Evolutionary conservation across 805 yeast genomes (phyloP).

Genomic region (Candida boleticola): DNA sequence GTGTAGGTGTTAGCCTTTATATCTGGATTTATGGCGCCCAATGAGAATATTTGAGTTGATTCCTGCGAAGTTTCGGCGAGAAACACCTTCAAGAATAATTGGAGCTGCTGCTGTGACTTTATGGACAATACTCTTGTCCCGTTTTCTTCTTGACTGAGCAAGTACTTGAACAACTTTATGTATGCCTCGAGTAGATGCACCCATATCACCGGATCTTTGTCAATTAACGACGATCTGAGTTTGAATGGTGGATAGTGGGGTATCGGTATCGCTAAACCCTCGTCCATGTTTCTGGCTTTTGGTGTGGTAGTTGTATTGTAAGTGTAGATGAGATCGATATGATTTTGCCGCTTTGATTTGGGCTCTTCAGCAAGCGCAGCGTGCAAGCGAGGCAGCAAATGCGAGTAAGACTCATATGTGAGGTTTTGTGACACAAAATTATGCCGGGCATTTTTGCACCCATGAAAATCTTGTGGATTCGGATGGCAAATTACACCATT

Average conservation of each 20-base stretch:
- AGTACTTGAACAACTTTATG: slow-evolving; percentile 48
- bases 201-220: slow-evolving; percentile 84
- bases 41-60: slow-evolving; percentile 55
- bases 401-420: too few relatives aligned
- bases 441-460: too few relatives aligned
- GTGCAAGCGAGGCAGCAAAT: too few relatives aligned
- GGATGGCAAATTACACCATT: too few relatives aligned
- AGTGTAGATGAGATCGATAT: too few relatives aligned
- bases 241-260: slow-evolving; percentile 75
- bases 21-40: slow-evolving; percentile 73
- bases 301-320: too few relatives aligned
- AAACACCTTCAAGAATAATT: slow-evolving; percentile 54
- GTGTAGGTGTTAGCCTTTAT: slow-evolving; percentile 51
- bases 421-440: too few relatives aligned
- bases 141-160: slow-evolving; percentile 36
- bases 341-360: too few relatives aligned
- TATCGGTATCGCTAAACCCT: slow-evolving; percentile 21
- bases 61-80: slow-evolving; percentile 63
- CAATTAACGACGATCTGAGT: slow-evolving; percentile 71
- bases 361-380: too few relatives aligned
- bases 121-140: slow-evolving; percentile 38
- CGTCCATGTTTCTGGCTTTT: slow-evolving; percentile 1
- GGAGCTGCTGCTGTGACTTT: slow-evolving; percentile 57
- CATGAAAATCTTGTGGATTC: too few relatives aligned
- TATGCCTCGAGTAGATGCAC: slow-evolving; percentile 67